Percentiles rank a stretch among this genome's conserved stretches.
phyloP scores from a whole-genome alignment of 176 grass and related monocot species.

The Oryza glaberrima region DNA sequence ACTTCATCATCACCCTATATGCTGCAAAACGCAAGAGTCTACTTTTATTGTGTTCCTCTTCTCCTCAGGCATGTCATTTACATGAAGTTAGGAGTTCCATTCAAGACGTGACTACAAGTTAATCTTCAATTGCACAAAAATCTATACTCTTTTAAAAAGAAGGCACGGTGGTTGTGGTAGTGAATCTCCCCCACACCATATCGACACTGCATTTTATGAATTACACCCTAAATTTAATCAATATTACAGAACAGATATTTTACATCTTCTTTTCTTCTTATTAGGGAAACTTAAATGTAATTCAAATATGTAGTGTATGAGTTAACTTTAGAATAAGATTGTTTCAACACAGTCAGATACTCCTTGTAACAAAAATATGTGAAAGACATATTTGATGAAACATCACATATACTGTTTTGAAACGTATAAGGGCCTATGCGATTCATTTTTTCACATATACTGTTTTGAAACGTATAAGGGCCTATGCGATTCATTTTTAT shows the following conservation, averaged over 20 bases:
- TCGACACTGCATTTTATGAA: neutral
- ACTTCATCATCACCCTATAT: neutral
- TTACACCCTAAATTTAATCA: neutral
- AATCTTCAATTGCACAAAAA: neutral
- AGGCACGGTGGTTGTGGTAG: neutral
- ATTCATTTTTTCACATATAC: neutral
- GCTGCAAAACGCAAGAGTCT: neutral
- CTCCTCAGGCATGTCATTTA: neutral
- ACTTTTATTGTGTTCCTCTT: neutral
- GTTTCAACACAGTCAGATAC: neutral
- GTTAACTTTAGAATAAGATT: neutral
- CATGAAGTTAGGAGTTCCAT: constrained; percentile 15
- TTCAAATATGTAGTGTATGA: neutral
- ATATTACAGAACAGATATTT: neutral
- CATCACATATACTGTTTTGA: neutral
- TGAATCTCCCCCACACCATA: neutral
- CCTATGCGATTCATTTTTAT: neutral
- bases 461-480: neutral
- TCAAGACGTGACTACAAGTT: neutral
- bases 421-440: neutral
- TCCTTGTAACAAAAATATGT: neutral
- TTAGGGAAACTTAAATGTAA: neutral
- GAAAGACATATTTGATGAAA: neutral
- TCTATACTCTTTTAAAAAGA: neutral
- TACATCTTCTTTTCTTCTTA: neutral